phyloP scores from a whole-genome alignment of 2,329 filamentous ascomycete species.

The Microsporum ferrugineum region DNA sequence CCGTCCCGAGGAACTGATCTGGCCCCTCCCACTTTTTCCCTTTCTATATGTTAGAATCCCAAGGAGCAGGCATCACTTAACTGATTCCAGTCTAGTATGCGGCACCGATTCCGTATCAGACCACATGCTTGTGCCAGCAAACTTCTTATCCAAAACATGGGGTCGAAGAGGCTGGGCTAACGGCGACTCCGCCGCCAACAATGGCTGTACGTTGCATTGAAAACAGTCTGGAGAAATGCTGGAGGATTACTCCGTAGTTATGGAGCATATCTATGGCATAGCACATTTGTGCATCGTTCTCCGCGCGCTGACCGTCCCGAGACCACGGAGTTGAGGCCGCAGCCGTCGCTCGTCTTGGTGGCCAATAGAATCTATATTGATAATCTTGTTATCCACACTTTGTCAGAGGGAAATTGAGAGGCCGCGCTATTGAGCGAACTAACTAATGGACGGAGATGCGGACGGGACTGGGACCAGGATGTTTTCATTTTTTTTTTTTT shows the following conservation, averaged over 20 bases:
- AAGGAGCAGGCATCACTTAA: not conserved
- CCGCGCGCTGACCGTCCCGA: not conserved
- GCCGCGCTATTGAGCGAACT: not conserved
- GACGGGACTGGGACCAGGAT: not conserved
- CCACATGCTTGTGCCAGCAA: not conserved
- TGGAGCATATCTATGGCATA: not conserved
- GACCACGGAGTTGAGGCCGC: conserved; percentile 2
- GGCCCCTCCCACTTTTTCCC: not conserved
- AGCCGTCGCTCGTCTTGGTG: not conserved
- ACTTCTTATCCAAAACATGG: not conserved
- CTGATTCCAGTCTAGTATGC: not conserved
- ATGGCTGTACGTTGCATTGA: not conserved
- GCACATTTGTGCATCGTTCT: not conserved
- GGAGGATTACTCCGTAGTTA: not conserved
- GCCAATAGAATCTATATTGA: not conserved
- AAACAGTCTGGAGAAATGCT: too few relatives aligned
- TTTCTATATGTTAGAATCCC: not conserved
- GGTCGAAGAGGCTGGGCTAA: not conserved
- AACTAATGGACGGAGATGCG: not conserved
- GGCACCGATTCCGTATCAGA: not conserved
- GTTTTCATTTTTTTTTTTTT: not conserved
- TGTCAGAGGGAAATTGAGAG: not conserved
- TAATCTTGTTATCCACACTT: not conserved
- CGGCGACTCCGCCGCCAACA: conserved; percentile 3
- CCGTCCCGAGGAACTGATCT: not conserved